phyloP scores from a whole-genome alignment of 2,329 filamentous ascomycete species.

The Tolypocladium capitatum region DNA sequence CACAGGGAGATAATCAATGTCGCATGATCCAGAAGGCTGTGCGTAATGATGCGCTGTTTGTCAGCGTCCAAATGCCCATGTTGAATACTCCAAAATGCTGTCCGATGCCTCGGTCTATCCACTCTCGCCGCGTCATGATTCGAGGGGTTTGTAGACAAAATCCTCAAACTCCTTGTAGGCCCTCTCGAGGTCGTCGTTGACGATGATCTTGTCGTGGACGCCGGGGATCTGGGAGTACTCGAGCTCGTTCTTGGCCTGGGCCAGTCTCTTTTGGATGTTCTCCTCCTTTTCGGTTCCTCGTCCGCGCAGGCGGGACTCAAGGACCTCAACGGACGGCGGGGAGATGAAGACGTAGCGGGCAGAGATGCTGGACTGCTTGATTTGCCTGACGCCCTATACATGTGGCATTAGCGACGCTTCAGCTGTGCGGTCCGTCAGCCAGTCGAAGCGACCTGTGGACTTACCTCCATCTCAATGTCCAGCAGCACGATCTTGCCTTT shows the following conservation, averaged over 20 bases:
- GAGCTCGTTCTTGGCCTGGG: conserved; percentile 61
- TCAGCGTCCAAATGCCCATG: background rate
- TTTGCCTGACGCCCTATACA: conserved; percentile 67
- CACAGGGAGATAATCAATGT: background rate
- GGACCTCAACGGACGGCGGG: conserved; percentile 59
- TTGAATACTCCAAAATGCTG: background rate
- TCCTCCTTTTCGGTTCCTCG: conserved; percentile 70
- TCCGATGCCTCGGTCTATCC: background rate
- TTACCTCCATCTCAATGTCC: conserved; percentile 92
- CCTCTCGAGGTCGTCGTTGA: conserved; percentile 31
- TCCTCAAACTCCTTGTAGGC: conserved; percentile 41
- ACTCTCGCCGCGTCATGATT: conserved; percentile 3
- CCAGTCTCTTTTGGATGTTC: conserved; percentile 52
- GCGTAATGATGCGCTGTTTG: background rate
- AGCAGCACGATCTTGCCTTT: conserved; percentile 66
- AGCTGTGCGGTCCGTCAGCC: background rate
- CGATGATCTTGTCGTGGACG: conserved; percentile 26
- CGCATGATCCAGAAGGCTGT: background rate
- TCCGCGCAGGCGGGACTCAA: conserved; percentile 63
- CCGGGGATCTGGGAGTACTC: conserved; percentile 56
- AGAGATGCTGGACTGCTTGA: conserved; percentile 60
- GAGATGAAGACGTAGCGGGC: conserved; percentile 77
- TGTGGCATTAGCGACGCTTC: background rate
- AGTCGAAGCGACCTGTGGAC: conserved; percentile 5
- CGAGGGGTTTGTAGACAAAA: conserved; percentile 27